phyloP scores from a whole-genome alignment of 2,329 filamentous ascomycete genomes.

The Pseudogymnoascus sp. region DNA sequence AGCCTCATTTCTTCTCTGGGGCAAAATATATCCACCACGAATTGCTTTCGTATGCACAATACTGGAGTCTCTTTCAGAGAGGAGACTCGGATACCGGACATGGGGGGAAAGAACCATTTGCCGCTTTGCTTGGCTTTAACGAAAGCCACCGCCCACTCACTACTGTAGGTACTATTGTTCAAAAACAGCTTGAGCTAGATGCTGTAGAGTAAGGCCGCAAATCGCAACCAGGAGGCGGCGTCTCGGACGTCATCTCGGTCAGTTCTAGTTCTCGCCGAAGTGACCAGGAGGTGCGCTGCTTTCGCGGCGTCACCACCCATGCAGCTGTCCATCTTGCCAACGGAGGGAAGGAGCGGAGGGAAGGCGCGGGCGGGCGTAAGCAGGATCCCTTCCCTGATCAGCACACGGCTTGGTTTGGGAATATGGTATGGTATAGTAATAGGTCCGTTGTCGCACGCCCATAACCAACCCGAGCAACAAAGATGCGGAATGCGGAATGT shows the following conservation, averaged over 20 bases:
- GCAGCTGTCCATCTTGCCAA: not conserved
- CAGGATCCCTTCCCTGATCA: not conserved
- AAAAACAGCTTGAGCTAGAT: not conserved
- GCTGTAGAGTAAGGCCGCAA: not conserved
- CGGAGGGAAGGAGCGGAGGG: not conserved
- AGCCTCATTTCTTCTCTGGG: not conserved
- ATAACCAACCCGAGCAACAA: too few relatives aligned
- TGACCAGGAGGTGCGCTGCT: not conserved
- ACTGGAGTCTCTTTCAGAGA: not conserved
- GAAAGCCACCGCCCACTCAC: not conserved
- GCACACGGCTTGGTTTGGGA: not conserved
- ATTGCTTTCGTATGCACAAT: not conserved
- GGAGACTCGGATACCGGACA: not conserved
- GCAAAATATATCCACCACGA: not conserved
- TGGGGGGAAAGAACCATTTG: not conserved
- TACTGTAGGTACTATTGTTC: too few relatives aligned
- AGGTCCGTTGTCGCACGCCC: not conserved
- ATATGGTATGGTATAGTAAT: not conserved
- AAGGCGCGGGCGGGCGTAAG: not conserved
- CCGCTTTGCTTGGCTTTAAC: not conserved
- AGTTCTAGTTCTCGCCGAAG: not conserved
- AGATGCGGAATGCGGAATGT: not conserved
- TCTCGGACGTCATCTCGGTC: constrained; percentile 3
- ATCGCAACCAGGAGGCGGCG: not conserved
- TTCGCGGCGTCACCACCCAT: not conserved